Conservation (phyloP, 345 rosid species). For the Citrus sinensis region DNA sequence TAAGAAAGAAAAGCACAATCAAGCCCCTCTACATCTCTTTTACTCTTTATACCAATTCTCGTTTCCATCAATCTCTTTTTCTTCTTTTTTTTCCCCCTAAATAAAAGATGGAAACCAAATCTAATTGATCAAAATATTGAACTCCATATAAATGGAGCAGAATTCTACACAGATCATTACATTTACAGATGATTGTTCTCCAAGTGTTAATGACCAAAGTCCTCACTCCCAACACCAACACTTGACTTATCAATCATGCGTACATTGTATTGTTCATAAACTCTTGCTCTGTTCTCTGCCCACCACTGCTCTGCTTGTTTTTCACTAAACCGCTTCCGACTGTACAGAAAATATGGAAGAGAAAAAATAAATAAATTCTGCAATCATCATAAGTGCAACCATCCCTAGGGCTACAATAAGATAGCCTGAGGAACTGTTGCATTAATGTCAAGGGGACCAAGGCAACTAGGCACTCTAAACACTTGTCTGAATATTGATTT, state of each 20-base stretch:
- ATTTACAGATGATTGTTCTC: constrained; percentile 28
- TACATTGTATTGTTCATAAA: constrained; percentile 85
- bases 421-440: neutral
- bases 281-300: constrained; percentile 89
- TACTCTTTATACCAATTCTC: constrained; percentile 16
- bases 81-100: no score
- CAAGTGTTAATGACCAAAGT: constrained; percentile 48
- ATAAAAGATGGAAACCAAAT: constrained; percentile 23
- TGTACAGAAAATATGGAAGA: constrained; percentile 29
- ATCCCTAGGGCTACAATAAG: neutral
- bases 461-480: neutral
- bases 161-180: constrained; percentile 21
- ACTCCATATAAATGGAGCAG: constrained; percentile 22
- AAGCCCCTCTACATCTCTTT: constrained; percentile 19
- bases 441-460: neutral
- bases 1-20: constrained; percentile 16
- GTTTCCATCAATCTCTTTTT: constrained; percentile 17
- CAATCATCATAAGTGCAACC: neutral
- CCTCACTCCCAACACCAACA: constrained; percentile 75
- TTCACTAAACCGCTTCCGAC: constrained; percentile 92
- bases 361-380: neutral
- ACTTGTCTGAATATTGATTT: neutral
- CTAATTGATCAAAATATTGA: constrained; percentile 23
- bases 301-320: constrained; percentile 98
- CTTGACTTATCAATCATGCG: constrained; percentile 75